Conservation (phyloP, 140 eudicot genomes). For the Erigeron philadelphicus region DNA sequence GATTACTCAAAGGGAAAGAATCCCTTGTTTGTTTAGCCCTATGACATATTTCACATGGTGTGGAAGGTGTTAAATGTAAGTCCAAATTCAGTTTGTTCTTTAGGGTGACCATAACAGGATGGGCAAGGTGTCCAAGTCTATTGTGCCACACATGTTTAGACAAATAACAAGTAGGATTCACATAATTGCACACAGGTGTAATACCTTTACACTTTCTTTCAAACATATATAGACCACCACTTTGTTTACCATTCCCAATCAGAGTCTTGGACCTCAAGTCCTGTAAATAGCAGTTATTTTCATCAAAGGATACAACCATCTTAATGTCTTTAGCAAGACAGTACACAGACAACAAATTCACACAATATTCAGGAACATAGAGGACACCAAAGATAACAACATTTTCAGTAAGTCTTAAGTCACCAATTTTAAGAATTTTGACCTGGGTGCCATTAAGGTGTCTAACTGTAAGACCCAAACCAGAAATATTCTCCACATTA, state of each 20-base stretch:
- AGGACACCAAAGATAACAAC: neutral
- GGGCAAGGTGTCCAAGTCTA: neutral
- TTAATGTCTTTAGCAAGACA: neutral
- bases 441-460: neutral
- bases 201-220: neutral
- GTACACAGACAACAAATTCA: neutral
- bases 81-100: too few relatives aligned
- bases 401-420: neutral
- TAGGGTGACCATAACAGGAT: too few relatives aligned
- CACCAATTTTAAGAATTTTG: neutral
- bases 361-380: neutral
- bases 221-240: neutral
- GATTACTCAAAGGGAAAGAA: neutral
- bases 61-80: too few relatives aligned
- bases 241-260: neutral
- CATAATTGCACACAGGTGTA: neutral
- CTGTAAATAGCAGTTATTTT: neutral
- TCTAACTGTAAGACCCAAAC: neutral
- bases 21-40: neutral
- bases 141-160: neutral
- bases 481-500: neutral
- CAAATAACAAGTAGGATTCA: accelerated
- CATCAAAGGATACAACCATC: neutral
- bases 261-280: neutral
- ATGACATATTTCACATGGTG: too few relatives aligned